These are phyloP conservation scores for Aspergillus alliaceus DNA, from an alignment of 2,329 filamentous ascomycete genomes.

Conservation along the genomic window DNA sequence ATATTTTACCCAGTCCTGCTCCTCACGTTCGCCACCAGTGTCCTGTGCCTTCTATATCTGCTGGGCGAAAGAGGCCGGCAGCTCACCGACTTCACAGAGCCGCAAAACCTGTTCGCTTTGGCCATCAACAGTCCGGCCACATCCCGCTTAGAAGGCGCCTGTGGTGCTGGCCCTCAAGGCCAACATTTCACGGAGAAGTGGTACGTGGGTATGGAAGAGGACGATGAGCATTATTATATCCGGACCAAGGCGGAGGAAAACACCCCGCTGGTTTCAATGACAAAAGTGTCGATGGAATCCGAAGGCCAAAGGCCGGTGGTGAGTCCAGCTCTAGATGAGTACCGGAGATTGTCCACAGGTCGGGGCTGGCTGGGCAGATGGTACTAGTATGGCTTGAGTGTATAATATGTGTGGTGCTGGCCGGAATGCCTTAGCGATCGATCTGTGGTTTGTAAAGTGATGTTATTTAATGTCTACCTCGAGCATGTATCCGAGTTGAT, in stretches of 20 bases:
- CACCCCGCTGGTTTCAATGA: slow-evolving; percentile 1
- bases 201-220: slow-evolving; percentile 47
- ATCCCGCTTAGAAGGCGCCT: slow-evolving; percentile 53
- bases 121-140: slow-evolving; percentile 65
- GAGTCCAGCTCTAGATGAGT: slow-evolving; percentile 37
- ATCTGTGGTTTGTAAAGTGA: not conserved
- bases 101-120: slow-evolving; percentile 71
- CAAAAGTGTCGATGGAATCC: slow-evolving; percentile 15
- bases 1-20: slow-evolving; percentile 68
- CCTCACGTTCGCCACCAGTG: slow-evolving; percentile 66
- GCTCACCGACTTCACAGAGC: slow-evolving; percentile 77
- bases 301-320: slow-evolving; percentile 20
- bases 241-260: slow-evolving; percentile 28
- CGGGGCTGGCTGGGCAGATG: slow-evolving; percentile 27
- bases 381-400: slow-evolving; percentile 17
- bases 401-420: not conserved
- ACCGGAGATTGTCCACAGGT: slow-evolving; percentile 30
- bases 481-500: not conserved
- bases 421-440: not conserved
- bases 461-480: not conserved
- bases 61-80: slow-evolving; percentile 57
- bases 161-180: slow-evolving; percentile 56
- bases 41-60: slow-evolving; percentile 65
- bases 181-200: slow-evolving; percentile 50
- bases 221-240: slow-evolving; percentile 55